Base-by-base conservation (phyloP, 2,329 filamentous ascomycete genomes). In the Verticillium isaacii region DNA sequence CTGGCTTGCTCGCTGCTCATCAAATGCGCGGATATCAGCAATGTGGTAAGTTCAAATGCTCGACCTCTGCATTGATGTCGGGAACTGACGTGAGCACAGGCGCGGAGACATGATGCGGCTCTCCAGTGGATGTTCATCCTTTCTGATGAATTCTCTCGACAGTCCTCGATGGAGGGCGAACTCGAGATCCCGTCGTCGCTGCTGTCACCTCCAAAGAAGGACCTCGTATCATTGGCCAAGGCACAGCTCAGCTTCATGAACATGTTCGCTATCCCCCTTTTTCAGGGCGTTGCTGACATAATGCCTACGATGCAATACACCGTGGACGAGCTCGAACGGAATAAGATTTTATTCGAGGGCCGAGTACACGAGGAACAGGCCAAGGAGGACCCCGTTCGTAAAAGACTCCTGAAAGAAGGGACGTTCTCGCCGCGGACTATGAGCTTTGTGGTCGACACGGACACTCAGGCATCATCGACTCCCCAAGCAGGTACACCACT, bases 11-110 rank as follows among this genome's bases (percentile, higher is more conserved):
- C 93, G 15, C 79, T 99, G 61, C 79, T 99, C 63, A 97, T 99
- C 77, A 99, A 99, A 75, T 98, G 95, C 73, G 95, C 95, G 45
- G 95, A 99, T 74, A 98, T 99, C 71, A 97, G 94, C 78, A 99
- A 99, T 73, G 95, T 98, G 74, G 91, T 94, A 83, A 74, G 91
- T 89, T 39, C 36, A 12, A 1, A 3, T 4, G 34, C 34, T 11
- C 9, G 9, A n/a, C 39, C 19, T 25, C 23, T 52, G 45, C 19
- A 23, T 14, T 2, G 8, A 3, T 23, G 5, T 12, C 45, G 5
- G n/a, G 11, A 17, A 37, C 25, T 58, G 32, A 58, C 57, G 9
- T 9, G 12, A 17, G 17, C 12, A n/a, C 65, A 94, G 91, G 93
- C 93, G 60, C 88, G 95, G 61, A 89, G 88, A 61, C 93, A 95